Evolutionary conservation across 2,329 filamentous ascomycete species (phyloP).

Genomic region (Myriosclerotinia scirpicola): DNA sequence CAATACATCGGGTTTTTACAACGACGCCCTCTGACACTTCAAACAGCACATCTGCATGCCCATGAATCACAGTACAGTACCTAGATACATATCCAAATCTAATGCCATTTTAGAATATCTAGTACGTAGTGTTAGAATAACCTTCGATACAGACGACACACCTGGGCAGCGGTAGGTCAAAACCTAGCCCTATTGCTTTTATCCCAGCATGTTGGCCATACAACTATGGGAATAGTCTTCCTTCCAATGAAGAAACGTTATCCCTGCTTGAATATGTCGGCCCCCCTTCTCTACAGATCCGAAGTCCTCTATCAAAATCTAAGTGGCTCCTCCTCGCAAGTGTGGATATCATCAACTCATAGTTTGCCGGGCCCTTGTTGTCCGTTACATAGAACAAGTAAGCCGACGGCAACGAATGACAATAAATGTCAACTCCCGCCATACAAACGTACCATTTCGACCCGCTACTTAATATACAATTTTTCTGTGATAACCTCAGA

Average conservation of each 20-base stretch:
- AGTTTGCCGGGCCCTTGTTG: not conserved
- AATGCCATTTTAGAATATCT: constrained; percentile 5
- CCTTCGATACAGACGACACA: not conserved
- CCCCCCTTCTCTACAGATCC: constrained; percentile 12
- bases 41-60: too few relatives aligned
- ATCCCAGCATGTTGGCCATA: too few relatives aligned
- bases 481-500: not conserved
- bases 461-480: too few relatives aligned
- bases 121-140: not conserved
- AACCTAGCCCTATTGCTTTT: too few relatives aligned
- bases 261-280: not conserved
- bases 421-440: not conserved
- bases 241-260: not conserved
- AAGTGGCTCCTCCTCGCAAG: not conserved
- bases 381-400: not conserved
- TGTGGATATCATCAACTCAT: not conserved
- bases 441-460: not conserved
- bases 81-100: not conserved
- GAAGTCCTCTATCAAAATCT: not conserved
- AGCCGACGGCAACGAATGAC: not conserved
- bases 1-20: not conserved
- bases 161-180: not conserved
- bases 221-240: not conserved
- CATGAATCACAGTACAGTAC: not conserved
- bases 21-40: too few relatives aligned